Evolutionary conservation across 108 stramenopile species (phyloP).

Genomic region (Cafeteria roenbergensis): DNA sequence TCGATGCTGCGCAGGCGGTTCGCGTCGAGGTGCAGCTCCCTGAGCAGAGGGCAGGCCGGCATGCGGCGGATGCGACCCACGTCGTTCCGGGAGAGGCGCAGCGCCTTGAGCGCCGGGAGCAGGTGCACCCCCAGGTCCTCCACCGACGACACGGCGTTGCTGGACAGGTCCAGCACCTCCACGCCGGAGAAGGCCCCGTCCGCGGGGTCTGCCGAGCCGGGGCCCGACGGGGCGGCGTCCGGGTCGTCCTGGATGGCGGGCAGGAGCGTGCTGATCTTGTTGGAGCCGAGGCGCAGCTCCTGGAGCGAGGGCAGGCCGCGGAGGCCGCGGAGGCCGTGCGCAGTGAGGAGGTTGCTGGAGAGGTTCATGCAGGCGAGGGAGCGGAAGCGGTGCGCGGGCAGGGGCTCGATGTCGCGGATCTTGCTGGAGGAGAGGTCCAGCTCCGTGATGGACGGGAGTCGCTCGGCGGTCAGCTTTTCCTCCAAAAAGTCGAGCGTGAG

Average conservation of each 20-base stretch:
- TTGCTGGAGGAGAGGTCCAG: conserved; percentile 9
- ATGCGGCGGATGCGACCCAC: conserved; percentile 24
- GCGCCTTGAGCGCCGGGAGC: conserved; percentile 19
- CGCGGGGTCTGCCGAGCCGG: neutral
- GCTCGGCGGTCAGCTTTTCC: conserved; percentile 12
- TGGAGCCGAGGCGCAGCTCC: conserved; percentile 28
- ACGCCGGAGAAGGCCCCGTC: neutral
- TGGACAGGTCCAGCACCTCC: conserved; percentile 24
- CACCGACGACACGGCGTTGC: conserved; percentile 22
- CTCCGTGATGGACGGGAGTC: conserved; percentile 9
- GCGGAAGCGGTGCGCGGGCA: conserved; percentile 11
- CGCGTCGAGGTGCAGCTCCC: conserved; percentile 28
- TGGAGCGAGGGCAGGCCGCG: conserved; percentile 19
- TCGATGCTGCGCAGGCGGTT: conserved; percentile 29
- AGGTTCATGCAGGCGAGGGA: conserved; percentile 24
- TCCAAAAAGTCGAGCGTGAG: conserved; percentile 15
- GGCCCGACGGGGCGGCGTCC: neutral
- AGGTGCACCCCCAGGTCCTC: conserved; percentile 11
- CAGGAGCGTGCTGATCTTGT: conserved; percentile 21
- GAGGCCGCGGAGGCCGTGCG: conserved; percentile 12
- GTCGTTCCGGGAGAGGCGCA: conserved; percentile 24
- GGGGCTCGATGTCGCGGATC: conserved; percentile 23
- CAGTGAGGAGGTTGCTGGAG: conserved; percentile 17
- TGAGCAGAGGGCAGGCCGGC: conserved; percentile 22
- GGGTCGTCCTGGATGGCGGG: neutral